phyloP scores from a whole-genome alignment of 129 eudicot species.

The Kitagawia praeruptora region DNA sequence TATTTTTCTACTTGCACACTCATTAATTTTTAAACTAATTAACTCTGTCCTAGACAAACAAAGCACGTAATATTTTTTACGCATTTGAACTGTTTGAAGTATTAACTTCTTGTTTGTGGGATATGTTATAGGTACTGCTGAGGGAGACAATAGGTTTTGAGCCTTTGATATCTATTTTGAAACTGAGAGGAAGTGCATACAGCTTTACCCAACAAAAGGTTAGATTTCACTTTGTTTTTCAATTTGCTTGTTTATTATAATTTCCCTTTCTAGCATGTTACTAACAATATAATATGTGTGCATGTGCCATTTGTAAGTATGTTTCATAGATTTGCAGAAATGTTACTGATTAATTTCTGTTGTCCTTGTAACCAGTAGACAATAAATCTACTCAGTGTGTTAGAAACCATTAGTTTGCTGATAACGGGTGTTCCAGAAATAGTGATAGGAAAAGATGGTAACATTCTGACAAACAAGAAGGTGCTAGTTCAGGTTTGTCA shows the following conservation, averaged over 20 bases:
- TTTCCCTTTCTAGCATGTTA: background rate
- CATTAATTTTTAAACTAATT: no score
- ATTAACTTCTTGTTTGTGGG: constrained; percentile 17
- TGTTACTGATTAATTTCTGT: constrained; percentile 14
- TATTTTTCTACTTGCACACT: no score
- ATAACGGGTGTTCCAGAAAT: constrained; percentile 44
- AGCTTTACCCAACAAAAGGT: constrained; percentile 97
- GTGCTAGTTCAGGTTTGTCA: constrained; percentile 78
- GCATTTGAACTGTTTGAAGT: no score
- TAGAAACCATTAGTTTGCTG: constrained; percentile 77
- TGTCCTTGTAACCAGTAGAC: constrained; percentile 54
- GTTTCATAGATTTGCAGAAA: constrained; percentile 7
- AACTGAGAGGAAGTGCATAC: constrained; percentile 78
- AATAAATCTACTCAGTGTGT: constrained; percentile 75
- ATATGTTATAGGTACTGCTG: constrained; percentile 55
- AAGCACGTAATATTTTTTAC: no score
- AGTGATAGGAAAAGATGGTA: constrained; percentile 62
- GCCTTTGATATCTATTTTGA: constrained; percentile 69
- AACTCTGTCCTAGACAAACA: no score
- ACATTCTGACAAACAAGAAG: constrained; percentile 63
- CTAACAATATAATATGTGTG: background rate
- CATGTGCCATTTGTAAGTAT: background rate
- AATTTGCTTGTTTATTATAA: background rate
- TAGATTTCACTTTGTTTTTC: constrained; percentile 20
- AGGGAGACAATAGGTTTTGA: constrained; percentile 93